phyloP scores from a whole-genome alignment of 768 basidiomycete genomes.

The Leucocoprinus birnbaumii region DNA sequence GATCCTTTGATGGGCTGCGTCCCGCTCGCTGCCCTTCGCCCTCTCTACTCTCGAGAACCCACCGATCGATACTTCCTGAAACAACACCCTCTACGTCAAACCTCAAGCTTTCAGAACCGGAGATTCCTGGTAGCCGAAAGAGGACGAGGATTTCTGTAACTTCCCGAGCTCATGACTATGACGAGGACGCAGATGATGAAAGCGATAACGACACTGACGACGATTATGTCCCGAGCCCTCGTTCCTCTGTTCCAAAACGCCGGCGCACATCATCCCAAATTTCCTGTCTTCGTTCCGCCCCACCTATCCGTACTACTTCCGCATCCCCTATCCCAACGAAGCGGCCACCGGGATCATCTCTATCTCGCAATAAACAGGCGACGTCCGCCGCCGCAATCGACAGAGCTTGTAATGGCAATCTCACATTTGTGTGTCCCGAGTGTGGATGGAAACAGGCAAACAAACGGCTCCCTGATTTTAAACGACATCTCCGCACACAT shows the following conservation, averaged over 20 bases:
- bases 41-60: constrained; percentile 4
- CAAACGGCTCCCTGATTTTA: constrained; percentile 54
- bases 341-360: constrained; percentile 14
- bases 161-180: background rate
- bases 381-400: constrained; percentile 17
- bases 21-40: background rate
- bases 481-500: constrained; percentile 57
- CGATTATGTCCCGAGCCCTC: constrained; percentile 41
- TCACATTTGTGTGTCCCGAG: constrained; percentile 40
- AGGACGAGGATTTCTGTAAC: background rate
- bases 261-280: constrained; percentile 1
- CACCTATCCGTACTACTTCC: background rate
- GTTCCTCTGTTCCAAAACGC: background rate
- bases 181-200: constrained; percentile 30
- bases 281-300: background rate
- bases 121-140: background rate
- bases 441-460: constrained; percentile 48
- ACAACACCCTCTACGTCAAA: constrained; percentile 10
- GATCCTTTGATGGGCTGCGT: constrained; percentile 2
- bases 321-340: background rate
- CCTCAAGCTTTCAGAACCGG: background rate
- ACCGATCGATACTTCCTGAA: constrained; percentile 12
- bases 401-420: constrained; percentile 15
- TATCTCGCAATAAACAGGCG: constrained; percentile 46
- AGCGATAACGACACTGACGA: constrained; percentile 41